Evolutionary conservation across 257 asterid genomes (phyloP), one percentile per base, ranked within the genome.

Genomic region (Solanum rostratum): DNA sequence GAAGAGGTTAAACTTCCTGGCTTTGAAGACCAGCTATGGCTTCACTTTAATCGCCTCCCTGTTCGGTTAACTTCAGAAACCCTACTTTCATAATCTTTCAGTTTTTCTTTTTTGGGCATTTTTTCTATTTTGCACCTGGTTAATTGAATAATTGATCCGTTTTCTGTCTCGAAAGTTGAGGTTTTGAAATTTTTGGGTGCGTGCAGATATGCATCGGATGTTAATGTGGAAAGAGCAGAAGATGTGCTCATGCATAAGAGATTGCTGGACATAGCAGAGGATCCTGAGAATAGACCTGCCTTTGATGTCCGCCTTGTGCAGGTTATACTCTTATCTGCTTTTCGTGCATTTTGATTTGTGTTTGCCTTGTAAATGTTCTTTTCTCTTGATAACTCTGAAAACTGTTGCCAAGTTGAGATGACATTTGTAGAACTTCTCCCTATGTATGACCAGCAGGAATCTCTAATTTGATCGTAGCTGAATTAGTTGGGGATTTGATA

Each of bases 171-270:
- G 37, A 65, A 22, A 65, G 52, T 29, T 65, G 19, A 65, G 27
- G 50, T 70, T 49, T 37, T 50, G 74, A 66, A 30, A 22, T 15
- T 66, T 69, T 78, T 43, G 22, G 49, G 49, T 74, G 41, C 50
- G 33, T 84, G 84, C 78, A 91, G 93, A 73, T 91, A 91, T 81
- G 91, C 91, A 22, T 85, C 87, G 89, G 93, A 91, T 89, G 93
- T 91, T 83, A 89, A 89, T 84, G 92, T 91, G 88, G 93, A 91
- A 60, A 88, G 93, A 66, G 93, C 93, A 43, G 93, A 91, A 81
- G 92, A 91, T 88, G 93, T 91, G 80, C 87, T 91, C 43, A 88
- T 87, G 59, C 93, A 91, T 59, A 91, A 88, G 87, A 84, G 89
- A 76, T 60, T 91, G 37, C 83, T 91, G 62, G 85, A 82, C 66